Conservation (phyloP, 2,329 filamentous ascomycete species). For the Fusarium sp. region DNA sequence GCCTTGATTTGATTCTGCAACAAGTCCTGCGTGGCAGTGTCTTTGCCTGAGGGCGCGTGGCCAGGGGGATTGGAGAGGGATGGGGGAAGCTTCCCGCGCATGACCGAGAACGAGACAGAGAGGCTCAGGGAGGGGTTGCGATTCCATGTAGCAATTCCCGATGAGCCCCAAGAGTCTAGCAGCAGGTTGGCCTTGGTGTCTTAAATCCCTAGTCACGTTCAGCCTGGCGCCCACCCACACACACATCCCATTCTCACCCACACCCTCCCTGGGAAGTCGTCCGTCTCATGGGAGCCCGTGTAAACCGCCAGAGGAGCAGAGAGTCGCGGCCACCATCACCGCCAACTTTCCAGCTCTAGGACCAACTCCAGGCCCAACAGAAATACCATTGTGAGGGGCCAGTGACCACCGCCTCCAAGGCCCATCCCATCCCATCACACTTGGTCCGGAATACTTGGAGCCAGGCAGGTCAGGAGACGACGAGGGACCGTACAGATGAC, state of each 20-base stretch:
- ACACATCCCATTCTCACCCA: slow-evolving; percentile 33
- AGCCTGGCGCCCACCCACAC: slow-evolving; percentile 44
- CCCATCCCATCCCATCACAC: background rate
- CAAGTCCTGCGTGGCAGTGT: slow-evolving; percentile 34
- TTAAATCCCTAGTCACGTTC: slow-evolving; percentile 54
- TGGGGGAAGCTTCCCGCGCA: slow-evolving; percentile 35
- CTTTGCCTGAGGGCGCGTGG: slow-evolving; percentile 39
- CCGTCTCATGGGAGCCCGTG: slow-evolving; percentile 20
- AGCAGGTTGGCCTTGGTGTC: slow-evolving; percentile 51
- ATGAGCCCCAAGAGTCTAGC: slow-evolving; percentile 41
- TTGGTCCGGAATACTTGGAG: slow-evolving; percentile 35
- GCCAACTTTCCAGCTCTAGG: slow-evolving; percentile 32
- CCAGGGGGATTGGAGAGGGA: slow-evolving; percentile 32
- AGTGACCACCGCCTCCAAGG: slow-evolving; percentile 36
- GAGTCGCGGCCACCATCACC: slow-evolving; percentile 28
- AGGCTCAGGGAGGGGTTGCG: slow-evolving; percentile 28
- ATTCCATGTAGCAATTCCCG: slow-evolving; percentile 46
- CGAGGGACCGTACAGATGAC: slow-evolving; percentile 42
- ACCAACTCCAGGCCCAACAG: slow-evolving; percentile 30
- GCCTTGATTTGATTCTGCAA: slow-evolving; percentile 23
- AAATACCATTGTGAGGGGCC: slow-evolving; percentile 19
- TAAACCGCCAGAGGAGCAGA: slow-evolving; percentile 30
- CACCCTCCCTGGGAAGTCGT: slow-evolving; percentile 37
- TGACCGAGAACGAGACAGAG: slow-evolving; percentile 38
- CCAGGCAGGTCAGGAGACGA: slow-evolving; percentile 43